phyloP scores from a whole-genome alignment of 352 stramenopile species.

The Globisporangium cederbergense region DNA sequence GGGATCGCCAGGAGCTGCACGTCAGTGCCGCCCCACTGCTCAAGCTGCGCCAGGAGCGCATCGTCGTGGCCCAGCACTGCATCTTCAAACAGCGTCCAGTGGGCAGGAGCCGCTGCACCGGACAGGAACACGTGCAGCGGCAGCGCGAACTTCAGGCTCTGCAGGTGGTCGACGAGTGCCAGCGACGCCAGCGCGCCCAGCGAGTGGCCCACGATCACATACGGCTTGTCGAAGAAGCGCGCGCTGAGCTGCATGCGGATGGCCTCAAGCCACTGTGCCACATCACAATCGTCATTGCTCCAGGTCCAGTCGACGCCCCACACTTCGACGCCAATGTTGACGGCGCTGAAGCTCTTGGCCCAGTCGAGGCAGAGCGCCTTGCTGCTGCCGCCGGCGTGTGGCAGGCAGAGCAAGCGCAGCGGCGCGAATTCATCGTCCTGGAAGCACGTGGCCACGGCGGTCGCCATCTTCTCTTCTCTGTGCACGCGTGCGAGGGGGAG shows the following conservation, averaged over 20 bases:
- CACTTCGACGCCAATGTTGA: constrained; percentile 42
- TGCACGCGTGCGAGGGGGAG: background rate
- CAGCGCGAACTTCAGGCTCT: constrained; percentile 39
- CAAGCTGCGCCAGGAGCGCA: constrained; percentile 39
- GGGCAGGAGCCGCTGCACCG: constrained; percentile 29
- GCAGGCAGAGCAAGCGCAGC: constrained; percentile 61
- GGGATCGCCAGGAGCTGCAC: constrained; percentile 46
- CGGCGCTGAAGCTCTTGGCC: constrained; percentile 32
- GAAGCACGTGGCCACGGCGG: constrained; percentile 51
- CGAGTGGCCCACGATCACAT: constrained; percentile 65
- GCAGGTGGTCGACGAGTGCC: constrained; percentile 44
- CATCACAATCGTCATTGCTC: constrained; percentile 17
- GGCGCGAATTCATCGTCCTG: constrained; percentile 58
- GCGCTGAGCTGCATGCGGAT: constrained; percentile 36
- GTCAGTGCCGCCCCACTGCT: constrained; percentile 62
- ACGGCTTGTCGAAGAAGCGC: constrained; percentile 76
- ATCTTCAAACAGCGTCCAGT: constrained; percentile 36
- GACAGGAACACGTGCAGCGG: constrained; percentile 65
- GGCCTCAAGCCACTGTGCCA: constrained; percentile 28
- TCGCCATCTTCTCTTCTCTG: constrained; percentile 22
- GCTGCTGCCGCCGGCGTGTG: constrained; percentile 45
- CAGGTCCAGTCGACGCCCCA: constrained; percentile 66
- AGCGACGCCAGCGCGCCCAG: constrained; percentile 60
- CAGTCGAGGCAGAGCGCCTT: constrained; percentile 45
- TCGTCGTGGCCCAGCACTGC: constrained; percentile 27